Evolutionary conservation across 495 filamentous ascomycete species (phyloP).

Genomic region (Umbilicaria muhlenbergii): DNA sequence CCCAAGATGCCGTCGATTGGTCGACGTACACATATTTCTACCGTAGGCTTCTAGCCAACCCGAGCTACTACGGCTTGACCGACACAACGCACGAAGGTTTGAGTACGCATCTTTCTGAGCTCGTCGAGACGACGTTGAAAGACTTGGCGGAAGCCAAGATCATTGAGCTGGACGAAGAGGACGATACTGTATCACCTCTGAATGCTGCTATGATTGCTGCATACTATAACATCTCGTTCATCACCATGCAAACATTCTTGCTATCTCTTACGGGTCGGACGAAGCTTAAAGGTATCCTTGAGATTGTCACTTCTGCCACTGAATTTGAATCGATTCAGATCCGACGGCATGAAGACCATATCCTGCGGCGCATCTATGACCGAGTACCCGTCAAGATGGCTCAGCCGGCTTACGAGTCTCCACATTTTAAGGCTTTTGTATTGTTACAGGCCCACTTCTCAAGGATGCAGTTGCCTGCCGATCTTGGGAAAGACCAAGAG

Average conservation of each 20-base stretch:
- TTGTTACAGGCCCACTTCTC: conserved; percentile 96
- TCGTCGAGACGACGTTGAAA: conserved; percentile 84
- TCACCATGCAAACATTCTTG: conserved; percentile 99
- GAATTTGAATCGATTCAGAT: conserved; percentile 96
- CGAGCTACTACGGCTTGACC: conserved; percentile 84
- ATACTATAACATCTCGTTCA: conserved; percentile 98
- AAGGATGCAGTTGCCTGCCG: conserved; percentile 84
- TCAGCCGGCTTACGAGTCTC: conserved; percentile 70
- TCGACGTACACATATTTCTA: conserved; percentile 98
- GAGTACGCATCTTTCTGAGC: conserved; percentile 85
- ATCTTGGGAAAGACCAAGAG: conserved; percentile 95
- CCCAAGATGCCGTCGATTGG: conserved; percentile 97
- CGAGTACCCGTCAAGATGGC: conserved; percentile 90
- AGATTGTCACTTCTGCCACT: conserved; percentile 92
- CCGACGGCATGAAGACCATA: conserved; percentile 75
- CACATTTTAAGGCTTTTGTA: conserved; percentile 96
- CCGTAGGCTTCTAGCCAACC: conserved; percentile 88
- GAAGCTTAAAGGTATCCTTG: conserved; percentile 88
- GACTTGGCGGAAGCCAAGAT: conserved; percentile 90
- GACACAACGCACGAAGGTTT: conserved; percentile 86
- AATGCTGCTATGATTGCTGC: conserved; percentile 97
- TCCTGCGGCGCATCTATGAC: conserved; percentile 87
- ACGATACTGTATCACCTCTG: conserved; percentile 75
- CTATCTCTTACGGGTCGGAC: conserved; percentile 78
- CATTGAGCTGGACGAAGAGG: conserved; percentile 92